Base-by-base conservation (phyloP, 805 yeast species). In the Candida suzukii region DNA sequence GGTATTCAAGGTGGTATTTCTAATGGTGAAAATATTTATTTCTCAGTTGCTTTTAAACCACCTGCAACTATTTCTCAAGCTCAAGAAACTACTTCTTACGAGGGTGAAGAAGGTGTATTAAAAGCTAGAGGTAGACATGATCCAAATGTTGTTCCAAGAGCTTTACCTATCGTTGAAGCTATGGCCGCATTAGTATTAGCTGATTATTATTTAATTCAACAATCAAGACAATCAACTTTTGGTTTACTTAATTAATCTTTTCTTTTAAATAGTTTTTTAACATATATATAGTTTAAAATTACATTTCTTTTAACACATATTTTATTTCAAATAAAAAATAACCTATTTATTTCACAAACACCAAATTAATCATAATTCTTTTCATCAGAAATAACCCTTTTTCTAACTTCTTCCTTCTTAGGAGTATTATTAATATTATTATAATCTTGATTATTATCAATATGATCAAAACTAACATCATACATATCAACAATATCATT, bases 81-180 rank as follows among this genome's bases (percentile, higher is more conserved):
- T 56, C 99, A 93, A 70, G 66, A 71, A 33, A 93, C 99, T 16
- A 77, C 88, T 22, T 76, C 93, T 37, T 93, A 90, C 67, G 90
- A 85, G 21, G 99, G 99, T 54, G 73, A 75, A 51, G 78, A 68
- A 39, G 99, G 99, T 58, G 78, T 82, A 10, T 72, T 93, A 45
- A 95, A 93, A 40, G 96, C 99, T 28, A 82, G 91, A 62, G 99
- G 99, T 42, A 85, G 99, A 74, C 99, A 93, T 58, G 99, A 93
- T 61, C 99, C 99, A 27, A 87, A 90, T 56, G 99, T 93, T 41
- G 95, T 95, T 18, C 99, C 99, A 50, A 80, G 99, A 64, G 99
- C 99, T 31, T 88, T 93, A 46, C 98, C 99, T 40, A 93, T 93
- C 56, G 98, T 93, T 25, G 99, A 93, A 70, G 87, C 98, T 32